Base-by-base conservation (phyloP, 1,139 yeast species). In the Nakaseomyces sp. region DNA sequence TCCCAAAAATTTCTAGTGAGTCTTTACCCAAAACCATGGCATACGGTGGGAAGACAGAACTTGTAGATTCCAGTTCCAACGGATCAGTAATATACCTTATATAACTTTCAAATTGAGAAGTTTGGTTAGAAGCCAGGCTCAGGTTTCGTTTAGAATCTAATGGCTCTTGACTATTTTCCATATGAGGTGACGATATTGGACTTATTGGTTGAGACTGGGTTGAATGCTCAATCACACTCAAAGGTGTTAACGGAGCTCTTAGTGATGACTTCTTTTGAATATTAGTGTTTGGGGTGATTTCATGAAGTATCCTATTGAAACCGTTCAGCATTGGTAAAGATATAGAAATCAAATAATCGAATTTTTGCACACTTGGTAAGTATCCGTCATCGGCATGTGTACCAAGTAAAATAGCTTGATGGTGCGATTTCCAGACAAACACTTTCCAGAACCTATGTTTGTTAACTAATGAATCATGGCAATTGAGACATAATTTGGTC, bases 1-100 rank as follows among this genome's bases (percentile, higher is more conserved):
- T 73, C 0, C 84, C 83, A 59, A 72, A 79, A 42, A 85, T 67
- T 53, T 80, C 85, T 54, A 81, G 72, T 0, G 87, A 84, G 56
- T 77, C 81, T 54, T 86, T 72, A 4, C 91, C 91, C 40, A 83
- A 64, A 0, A 89, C 82, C 45, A 82, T 79, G 0, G 93, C 89
- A 44, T 81, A 77, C 1, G 86, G 77, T 1, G 89, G 87, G 52
- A 81, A 79, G 0, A 80, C 81, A 0, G 87, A 76, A 42, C 79
- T 68, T 26, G 80, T 77, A 1, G 82, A 76, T 16, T 83, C 77
- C 52, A 79, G 72, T 46, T 77, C 79, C 2, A 79, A 68, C 24
- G 78, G 76, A 1, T 89, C 91, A 0, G 88, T 85, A 32, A 82
- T 79, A 58, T 82, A 82, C 50, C 79, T 77, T n/a, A 84, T 81